Evolutionary conservation across 2,329 filamentous ascomycete species (phyloP).

Genomic region (Colletotrichum chlorophyti): DNA sequence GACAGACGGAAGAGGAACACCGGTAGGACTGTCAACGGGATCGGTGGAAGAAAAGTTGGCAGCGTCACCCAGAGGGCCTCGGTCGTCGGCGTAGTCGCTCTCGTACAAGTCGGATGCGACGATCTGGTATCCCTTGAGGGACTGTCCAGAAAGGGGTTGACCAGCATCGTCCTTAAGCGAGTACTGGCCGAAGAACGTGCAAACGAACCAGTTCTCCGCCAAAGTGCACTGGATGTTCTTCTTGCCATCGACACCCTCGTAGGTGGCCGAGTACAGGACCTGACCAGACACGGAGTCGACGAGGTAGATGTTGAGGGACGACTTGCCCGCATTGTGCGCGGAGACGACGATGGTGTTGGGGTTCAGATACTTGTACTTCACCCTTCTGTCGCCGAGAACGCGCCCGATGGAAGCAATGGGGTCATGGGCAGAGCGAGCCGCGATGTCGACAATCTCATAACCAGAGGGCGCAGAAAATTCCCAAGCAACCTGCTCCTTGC

Average conservation of each 20-base stretch:
- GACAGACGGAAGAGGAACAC: slow-evolving; percentile 72
- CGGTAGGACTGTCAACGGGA: slow-evolving; percentile 63
- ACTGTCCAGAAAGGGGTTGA: slow-evolving; percentile 45
- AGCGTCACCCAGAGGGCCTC: slow-evolving; percentile 75
- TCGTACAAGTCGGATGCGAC: slow-evolving; percentile 91
- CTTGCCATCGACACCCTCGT: slow-evolving; percentile 75
- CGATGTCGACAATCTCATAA: slow-evolving; percentile 73
- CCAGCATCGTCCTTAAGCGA: slow-evolving; percentile 57
- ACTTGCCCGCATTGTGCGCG: slow-evolving; percentile 64
- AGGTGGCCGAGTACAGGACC: slow-evolving; percentile 73
- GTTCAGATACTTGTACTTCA: slow-evolving; percentile 97
- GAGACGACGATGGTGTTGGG: slow-evolving; percentile 83
- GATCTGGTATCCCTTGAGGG: slow-evolving; percentile 84
- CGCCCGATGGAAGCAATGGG: slow-evolving; percentile 94
- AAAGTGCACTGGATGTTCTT: slow-evolving; percentile 80
- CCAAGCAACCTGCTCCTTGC: slow-evolving; percentile 67
- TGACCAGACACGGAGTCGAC: slow-evolving; percentile 87
- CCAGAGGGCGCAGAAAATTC: slow-evolving; percentile 71
- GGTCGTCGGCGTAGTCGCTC: slow-evolving; percentile 81
- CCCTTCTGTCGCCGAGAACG: slow-evolving; percentile 89
- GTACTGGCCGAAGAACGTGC: slow-evolving; percentile 76
- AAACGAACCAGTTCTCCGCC: slow-evolving; percentile 95
- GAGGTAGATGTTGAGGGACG: slow-evolving; percentile 75
- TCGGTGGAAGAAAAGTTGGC: slow-evolving; percentile 81
- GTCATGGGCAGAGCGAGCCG: slow-evolving; percentile 75